Conservation (phyloP, 108 stramenopile species). For the Schizochytrium sp. region DNA sequence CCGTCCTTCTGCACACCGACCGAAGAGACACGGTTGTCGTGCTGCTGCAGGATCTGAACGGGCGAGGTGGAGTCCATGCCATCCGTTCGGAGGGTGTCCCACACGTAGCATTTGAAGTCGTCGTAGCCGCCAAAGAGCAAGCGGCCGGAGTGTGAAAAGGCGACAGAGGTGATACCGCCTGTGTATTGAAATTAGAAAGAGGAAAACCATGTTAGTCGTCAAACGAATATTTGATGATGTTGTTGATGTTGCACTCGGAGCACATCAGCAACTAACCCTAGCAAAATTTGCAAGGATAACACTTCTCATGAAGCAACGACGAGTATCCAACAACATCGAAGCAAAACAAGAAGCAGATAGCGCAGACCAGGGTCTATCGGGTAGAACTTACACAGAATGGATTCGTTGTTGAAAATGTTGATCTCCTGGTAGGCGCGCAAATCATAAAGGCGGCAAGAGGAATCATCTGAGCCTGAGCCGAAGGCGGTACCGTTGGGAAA, state of each 20-base stretch:
- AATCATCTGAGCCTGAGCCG: conserved; percentile 96
- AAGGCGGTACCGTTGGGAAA: conserved; percentile 91
- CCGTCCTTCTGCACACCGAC: conserved; percentile 90
- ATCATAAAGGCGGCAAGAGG: conserved; percentile 92
- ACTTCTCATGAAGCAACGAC: too few species aligned
- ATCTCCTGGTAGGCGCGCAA: conserved; percentile 91
- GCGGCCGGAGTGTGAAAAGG: conserved; percentile 61
- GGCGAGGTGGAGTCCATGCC: conserved; percentile 66
- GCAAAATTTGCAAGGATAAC: too few species aligned
- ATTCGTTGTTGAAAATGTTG: conserved; percentile 85
- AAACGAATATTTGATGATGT: too few species aligned
- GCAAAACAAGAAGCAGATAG: too few species aligned
- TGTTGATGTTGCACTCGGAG: too few species aligned
- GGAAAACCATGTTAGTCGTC: background rate
- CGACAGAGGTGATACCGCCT: conserved; percentile 62
- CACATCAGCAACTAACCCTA: too few species aligned
- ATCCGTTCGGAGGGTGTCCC: conserved; percentile 76
- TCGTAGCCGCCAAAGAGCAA: conserved; percentile 79
- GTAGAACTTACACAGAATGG: background rate
- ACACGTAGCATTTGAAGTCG: conserved; percentile 76
- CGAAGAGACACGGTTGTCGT: conserved; percentile 95
- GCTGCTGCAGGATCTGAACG: conserved; percentile 81
- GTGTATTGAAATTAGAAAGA: conserved; percentile 65
- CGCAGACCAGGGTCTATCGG: too few species aligned
- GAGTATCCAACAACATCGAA: too few species aligned